Conservation (phyloP, 2,329 filamentous ascomycete species). For the Chaetoscypha palmicola region DNA sequence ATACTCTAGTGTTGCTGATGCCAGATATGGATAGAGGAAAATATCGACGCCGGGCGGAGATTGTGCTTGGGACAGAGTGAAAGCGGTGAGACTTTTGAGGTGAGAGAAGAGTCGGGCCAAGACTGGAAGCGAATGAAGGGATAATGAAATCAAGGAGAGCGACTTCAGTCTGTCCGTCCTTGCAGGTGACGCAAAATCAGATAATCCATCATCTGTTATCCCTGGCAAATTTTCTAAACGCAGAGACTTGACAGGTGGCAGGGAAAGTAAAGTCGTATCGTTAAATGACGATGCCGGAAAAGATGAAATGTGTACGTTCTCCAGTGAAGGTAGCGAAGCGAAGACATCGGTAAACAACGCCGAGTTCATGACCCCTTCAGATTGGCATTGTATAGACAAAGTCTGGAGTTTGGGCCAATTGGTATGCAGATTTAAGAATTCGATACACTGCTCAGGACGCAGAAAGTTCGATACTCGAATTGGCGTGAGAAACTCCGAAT, state of each 20-base stretch:
- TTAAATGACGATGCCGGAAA: slow-evolving; percentile 50
- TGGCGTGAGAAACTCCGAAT: slow-evolving; percentile 17
- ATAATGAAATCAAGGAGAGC: slow-evolving; percentile 49
- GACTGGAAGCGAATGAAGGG: slow-evolving; percentile 48
- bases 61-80: slow-evolving; percentile 48
- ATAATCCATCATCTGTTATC: slow-evolving; percentile 49
- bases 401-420: slow-evolving; percentile 50
- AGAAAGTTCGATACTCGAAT: slow-evolving; percentile 33
- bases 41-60: slow-evolving; percentile 49
- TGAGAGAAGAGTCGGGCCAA: slow-evolving; percentile 53
- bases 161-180: slow-evolving; percentile 40
- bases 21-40: slow-evolving; percentile 58
- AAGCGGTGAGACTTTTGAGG: slow-evolving; percentile 40
- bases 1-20: slow-evolving; percentile 43
- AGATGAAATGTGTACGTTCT: slow-evolving; percentile 52
- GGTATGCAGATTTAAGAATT: slow-evolving; percentile 45
- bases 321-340: slow-evolving; percentile 44
- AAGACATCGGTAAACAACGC: slow-evolving; percentile 46
- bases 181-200: slow-evolving; percentile 46
- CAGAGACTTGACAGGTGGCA: slow-evolving; percentile 49
- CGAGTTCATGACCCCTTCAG: slow-evolving; percentile 47
- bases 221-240: slow-evolving; percentile 50
- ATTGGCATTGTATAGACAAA: slow-evolving; percentile 51
- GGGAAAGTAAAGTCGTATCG: slow-evolving; percentile 46
- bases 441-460: slow-evolving; percentile 35